These are phyloP conservation scores for Fusarium sp. DNA, from an alignment of 2,329 filamentous ascomycete genomes.

Conservation along the genomic window DNA sequence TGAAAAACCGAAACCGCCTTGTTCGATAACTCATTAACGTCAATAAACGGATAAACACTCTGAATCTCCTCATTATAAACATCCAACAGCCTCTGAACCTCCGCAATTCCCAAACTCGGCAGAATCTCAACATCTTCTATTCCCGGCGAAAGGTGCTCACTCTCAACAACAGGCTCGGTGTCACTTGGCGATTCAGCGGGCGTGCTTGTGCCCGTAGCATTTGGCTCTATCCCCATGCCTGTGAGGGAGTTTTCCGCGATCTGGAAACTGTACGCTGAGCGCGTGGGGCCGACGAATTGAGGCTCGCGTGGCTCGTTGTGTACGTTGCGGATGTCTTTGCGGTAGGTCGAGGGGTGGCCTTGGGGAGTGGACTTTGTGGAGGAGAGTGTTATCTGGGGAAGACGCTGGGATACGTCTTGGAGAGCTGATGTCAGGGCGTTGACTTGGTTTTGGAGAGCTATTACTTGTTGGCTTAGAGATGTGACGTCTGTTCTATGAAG, in stretches of 20 bases:
- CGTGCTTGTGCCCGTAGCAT: not conserved
- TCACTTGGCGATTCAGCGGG: not conserved
- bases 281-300: not conserved
- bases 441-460: not conserved
- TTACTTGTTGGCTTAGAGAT: not conserved
- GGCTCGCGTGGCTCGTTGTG: not conserved
- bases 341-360: not conserved
- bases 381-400: not conserved
- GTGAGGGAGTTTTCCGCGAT: slow-evolving; percentile 3
- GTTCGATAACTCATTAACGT: not conserved
- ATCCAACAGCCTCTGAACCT: not conserved
- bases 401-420: slow-evolving; percentile 5
- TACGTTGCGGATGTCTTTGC: not conserved
- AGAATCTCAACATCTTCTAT: not conserved
- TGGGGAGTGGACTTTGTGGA: slow-evolving; percentile 5
- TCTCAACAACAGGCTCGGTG: not conserved
- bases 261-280: slow-evolving; percentile 14
- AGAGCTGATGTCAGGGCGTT: not conserved
- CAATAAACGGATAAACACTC: slow-evolving; percentile 2
- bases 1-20: not conserved
- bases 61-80: not conserved
- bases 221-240: not conserved
- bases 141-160: not conserved
- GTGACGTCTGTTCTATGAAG: not conserved
- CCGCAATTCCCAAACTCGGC: not conserved